These are phyloP conservation scores for Lepidium didymum DNA, from an alignment of 345 rosid genomes.

Conservation along the genomic window DNA sequence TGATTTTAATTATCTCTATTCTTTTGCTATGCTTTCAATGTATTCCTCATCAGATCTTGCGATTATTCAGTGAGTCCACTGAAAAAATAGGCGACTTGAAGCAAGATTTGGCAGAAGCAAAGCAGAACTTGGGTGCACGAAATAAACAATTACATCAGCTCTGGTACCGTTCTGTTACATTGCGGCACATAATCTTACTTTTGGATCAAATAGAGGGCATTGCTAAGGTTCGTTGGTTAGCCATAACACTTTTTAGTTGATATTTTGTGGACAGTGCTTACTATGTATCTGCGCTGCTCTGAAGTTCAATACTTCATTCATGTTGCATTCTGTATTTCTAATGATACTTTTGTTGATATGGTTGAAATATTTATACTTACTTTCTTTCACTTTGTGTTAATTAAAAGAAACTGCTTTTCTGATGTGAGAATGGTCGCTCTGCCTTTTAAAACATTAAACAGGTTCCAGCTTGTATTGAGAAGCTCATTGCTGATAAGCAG, in stretches of 20 bases:
- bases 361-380: background rate
- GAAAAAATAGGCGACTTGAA: slow-evolving; percentile 62
- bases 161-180: slow-evolving; percentile 98
- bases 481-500: slow-evolving; percentile 82
- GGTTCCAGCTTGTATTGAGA: slow-evolving; percentile 89
- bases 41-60: slow-evolving; percentile 64
- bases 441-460: slow-evolving; percentile 34
- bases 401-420: slow-evolving; percentile 5
- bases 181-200: slow-evolving; percentile 88
- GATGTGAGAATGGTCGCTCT: background rate
- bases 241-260: background rate
- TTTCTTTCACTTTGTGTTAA: background rate
- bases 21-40: background rate
- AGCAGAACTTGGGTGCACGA: slow-evolving; percentile 72
- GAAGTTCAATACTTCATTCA: slow-evolving; percentile 5
- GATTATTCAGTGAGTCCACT: slow-evolving; percentile 91
- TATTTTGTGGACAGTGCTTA: slow-evolving; percentile 8
- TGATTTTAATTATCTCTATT: slow-evolving; percentile 10
- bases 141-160: slow-evolving; percentile 96
- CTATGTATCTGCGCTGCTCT: slow-evolving; percentile 10
- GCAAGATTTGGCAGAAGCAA: slow-evolving; percentile 88
- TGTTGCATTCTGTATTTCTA: slow-evolving; percentile 10
- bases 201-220: slow-evolving; percentile 98
- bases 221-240: slow-evolving; percentile 62
- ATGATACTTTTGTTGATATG: slow-evolving; percentile 2